phyloP scores from a whole-genome alignment of 2,329 filamentous ascomycete species.

The Clonostachys rhizophaga region DNA sequence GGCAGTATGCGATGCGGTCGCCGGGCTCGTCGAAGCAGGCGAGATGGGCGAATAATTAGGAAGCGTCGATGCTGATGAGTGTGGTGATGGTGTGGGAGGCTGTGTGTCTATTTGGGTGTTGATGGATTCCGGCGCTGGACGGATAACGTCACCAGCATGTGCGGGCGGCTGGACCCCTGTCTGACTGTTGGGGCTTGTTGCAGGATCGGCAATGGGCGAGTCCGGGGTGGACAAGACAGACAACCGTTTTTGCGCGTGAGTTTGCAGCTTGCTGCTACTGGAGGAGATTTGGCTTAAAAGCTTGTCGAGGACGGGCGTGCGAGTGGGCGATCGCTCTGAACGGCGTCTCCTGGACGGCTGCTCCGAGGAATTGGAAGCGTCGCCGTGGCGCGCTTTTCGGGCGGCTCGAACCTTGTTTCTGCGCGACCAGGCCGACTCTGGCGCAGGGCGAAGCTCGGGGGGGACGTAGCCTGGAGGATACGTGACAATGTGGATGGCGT shows the following conservation, averaged over 20 bases:
- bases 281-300: no score
- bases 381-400: conserved; percentile 1
- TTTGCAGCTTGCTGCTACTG: no score
- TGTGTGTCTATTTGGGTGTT: neutral
- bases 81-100: neutral
- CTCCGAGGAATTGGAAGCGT: neutral
- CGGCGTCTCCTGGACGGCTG: no score
- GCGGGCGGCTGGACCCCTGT: neutral
- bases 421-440: conserved; percentile 10
- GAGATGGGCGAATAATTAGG: neutral
- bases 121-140: conserved; percentile 1
- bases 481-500: conserved; percentile 35
- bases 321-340: no score
- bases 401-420: conserved; percentile 5
- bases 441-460: conserved; percentile 32
- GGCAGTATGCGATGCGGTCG: neutral
- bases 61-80: neutral
- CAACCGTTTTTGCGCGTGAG: no score
- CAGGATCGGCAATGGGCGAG: neutral
- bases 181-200: neutral
- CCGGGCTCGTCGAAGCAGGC: neutral
- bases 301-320: no score
- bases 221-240: neutral
- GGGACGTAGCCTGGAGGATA: conserved; percentile 37
- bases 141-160: conserved; percentile 2